A percentile compares a stretch with the other conserved stretches of the same genome.
Conservation (phyloP, 495 filamentous ascomycete genomes). For the Lasiosphaeria hispida region DNA sequence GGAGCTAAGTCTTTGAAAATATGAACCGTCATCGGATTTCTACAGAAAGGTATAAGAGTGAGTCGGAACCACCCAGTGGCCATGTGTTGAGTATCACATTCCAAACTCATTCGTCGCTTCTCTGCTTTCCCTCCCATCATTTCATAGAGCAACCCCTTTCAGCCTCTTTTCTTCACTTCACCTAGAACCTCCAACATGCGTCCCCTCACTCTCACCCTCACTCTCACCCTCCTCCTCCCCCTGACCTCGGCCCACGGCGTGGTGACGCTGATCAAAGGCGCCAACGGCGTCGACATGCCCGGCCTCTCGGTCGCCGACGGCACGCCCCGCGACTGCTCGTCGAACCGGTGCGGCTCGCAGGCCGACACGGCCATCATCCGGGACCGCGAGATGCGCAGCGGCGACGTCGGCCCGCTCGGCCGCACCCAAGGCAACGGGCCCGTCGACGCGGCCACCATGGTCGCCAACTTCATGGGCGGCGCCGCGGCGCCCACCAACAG, state of each 20-base stretch:
- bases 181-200: slow-evolving; percentile 30
- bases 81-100: no score
- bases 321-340: slow-evolving; percentile 55
- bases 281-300: slow-evolving; percentile 55
- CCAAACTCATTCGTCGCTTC: background rate
- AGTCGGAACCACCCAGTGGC: no score
- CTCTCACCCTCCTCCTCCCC: slow-evolving; percentile 28
- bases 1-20: background rate
- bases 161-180: slow-evolving; percentile 10
- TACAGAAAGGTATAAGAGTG: no score
- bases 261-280: slow-evolving; percentile 49
- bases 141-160: no score
- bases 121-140: slow-evolving; percentile 5
- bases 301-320: slow-evolving; percentile 55
- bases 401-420: slow-evolving; percentile 52
- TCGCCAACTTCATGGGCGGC: slow-evolving; percentile 45
- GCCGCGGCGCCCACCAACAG: slow-evolving; percentile 36
- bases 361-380: slow-evolving; percentile 56
- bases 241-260: slow-evolving; percentile 45
- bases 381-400: slow-evolving; percentile 40
- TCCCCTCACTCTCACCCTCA: slow-evolving; percentile 24
- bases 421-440: slow-evolving; percentile 56
- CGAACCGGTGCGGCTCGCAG: slow-evolving; percentile 49
- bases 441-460: slow-evolving; percentile 47
- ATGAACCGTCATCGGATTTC: background rate